These are phyloP conservation scores for Amaranthus cruentus DNA, from an alignment of 148 eudicot genomes.

Conservation along the genomic window DNA sequence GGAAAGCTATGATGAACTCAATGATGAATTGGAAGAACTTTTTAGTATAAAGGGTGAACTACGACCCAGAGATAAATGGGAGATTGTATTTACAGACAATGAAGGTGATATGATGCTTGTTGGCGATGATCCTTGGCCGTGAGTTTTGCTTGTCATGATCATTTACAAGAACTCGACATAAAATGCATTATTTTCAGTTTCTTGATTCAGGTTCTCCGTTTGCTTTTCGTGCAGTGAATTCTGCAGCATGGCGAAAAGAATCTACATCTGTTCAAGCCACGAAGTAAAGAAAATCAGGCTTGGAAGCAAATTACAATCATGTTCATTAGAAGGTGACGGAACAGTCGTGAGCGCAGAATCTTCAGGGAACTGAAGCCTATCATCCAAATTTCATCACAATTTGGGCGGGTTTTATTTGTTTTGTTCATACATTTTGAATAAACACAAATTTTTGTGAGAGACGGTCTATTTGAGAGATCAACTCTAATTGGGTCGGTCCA, in stretches of 20 bases:
- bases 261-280: constrained; percentile 74
- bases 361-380: constrained; percentile 26
- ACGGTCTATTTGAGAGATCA: neutral
- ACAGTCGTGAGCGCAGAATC: constrained; percentile 44
- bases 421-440: neutral
- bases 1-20: constrained; percentile 64
- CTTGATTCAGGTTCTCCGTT: neutral
- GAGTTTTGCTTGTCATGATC: constrained; percentile 25
- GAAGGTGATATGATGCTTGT: constrained; percentile 96
- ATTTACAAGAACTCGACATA: neutral
- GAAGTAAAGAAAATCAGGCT: constrained; percentile 79
- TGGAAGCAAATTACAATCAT: constrained; percentile 39
- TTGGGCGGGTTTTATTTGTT: neutral
- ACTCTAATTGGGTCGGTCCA: too few relatives aligned
- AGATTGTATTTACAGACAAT: constrained; percentile 77
- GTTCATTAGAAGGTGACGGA: constrained; percentile 50
- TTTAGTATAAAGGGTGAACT: constrained; percentile 79
- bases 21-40: constrained; percentile 66
- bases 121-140: constrained; percentile 96
- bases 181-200: neutral
- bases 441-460: neutral
- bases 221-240: constrained; percentile 56
- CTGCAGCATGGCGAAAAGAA: constrained; percentile 77
- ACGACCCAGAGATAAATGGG: constrained; percentile 61
- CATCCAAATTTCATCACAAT: neutral